These are phyloP conservation scores for Teunomyces aglyptinius DNA, from an alignment of 805 yeast species.

Conservation along the genomic window DNA sequence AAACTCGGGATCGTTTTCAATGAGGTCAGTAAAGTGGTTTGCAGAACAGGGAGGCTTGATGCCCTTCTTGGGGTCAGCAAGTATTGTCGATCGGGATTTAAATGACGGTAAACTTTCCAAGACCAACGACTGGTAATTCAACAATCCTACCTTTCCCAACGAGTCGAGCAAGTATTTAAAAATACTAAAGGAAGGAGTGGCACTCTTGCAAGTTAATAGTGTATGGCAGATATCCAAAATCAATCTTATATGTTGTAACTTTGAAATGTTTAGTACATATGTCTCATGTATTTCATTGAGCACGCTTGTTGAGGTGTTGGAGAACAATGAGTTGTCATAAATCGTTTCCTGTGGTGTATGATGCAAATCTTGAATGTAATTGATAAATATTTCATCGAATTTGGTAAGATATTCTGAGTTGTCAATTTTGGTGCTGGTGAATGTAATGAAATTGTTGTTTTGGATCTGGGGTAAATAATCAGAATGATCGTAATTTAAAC, in stretches of 20 bases:
- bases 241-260: slow-evolving; percentile 5
- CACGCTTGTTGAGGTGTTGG: background rate
- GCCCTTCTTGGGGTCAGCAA: slow-evolving; percentile 15
- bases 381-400: slow-evolving; percentile 16
- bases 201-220: slow-evolving; percentile 7
- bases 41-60: slow-evolving; percentile 13
- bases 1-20: slow-evolving; percentile 31
- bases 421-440: slow-evolving; percentile 12
- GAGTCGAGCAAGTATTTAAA: slow-evolving; percentile 25
- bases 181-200: slow-evolving; percentile 23
- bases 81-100: slow-evolving; percentile 17
- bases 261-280: background rate
- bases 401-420: slow-evolving; percentile 20
- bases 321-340: background rate
- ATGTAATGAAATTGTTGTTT: slow-evolving; percentile 12
- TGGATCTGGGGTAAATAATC: slow-evolving; percentile 24
- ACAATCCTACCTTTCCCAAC: slow-evolving; percentile 20
- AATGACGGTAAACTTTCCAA: slow-evolving; percentile 25
- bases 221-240: background rate
- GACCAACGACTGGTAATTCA: slow-evolving; percentile 27
- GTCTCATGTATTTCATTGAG: background rate
- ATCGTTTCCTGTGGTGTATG: background rate
- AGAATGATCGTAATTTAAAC: slow-evolving; percentile 30
- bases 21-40: slow-evolving; percentile 21
- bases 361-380: slow-evolving; percentile 7